phyloP scores from a whole-genome alignment of 371 early-diverging fungal species.

The Mortierella sp. region DNA sequence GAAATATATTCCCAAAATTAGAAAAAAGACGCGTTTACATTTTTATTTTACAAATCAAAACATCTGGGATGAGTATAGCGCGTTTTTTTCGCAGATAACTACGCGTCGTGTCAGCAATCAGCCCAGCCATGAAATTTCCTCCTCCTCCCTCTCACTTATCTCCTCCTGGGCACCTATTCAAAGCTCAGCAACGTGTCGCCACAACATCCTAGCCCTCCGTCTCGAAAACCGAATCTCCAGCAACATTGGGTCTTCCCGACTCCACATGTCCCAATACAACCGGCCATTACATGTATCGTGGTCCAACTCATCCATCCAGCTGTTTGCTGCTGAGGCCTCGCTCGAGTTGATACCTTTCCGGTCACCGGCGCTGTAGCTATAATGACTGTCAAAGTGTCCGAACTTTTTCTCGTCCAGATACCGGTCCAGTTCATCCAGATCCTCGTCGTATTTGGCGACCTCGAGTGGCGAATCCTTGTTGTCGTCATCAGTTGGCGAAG shows the following conservation, averaged over 20 bases:
- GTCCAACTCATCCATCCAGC: constrained; percentile 29
- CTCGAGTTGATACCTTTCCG: not conserved
- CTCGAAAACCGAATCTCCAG: constrained; percentile 31
- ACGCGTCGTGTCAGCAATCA: too few species aligned
- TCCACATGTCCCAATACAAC: constrained; percentile 47
- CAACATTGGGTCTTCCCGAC: constrained; percentile 21
- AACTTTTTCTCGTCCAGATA: constrained; percentile 19
- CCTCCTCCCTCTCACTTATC: not conserved
- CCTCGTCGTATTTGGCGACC: constrained; percentile 39
- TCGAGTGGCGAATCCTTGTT: constrained; percentile 28
- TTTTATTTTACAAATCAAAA: too few species aligned
- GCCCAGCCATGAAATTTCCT: not conserved
- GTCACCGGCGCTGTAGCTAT: not conserved
- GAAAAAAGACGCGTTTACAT: too few species aligned
- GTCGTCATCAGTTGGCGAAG: not conserved
- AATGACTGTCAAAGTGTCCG: not conserved
- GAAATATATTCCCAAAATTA: too few species aligned
- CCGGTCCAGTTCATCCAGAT: constrained; percentile 40
- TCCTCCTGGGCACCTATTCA: not conserved
- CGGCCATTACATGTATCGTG: constrained; percentile 38
- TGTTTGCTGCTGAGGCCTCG: not conserved
- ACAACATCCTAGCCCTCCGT: constrained; percentile 33
- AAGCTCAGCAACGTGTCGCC: constrained; percentile 34
- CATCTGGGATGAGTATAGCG: too few species aligned
- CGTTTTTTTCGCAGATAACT: too few species aligned